Evolutionary conservation across 805 yeast species (phyloP), one percentile per base, ranked within the genome.

Genomic region (Jamesozyma piceae): DNA sequence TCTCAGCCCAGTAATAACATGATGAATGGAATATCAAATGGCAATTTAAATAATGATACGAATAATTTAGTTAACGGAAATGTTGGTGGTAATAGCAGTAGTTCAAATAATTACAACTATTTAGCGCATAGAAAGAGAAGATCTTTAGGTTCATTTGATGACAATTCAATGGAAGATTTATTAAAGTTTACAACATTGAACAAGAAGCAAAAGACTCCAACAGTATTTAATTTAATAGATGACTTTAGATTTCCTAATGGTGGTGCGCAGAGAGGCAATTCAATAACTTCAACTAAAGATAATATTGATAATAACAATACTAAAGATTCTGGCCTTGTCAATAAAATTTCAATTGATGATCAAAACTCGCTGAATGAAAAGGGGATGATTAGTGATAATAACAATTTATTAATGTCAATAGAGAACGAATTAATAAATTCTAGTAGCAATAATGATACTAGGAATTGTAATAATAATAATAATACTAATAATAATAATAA

Each of bases 131-230:
- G 35, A 49, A 57, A 57, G 38, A 48, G 60, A 41, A 49, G 55
- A 38, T 57, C 62, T 6, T 26, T 57, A 14, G 58, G 60, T 11
- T 53, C 62, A 1, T 52, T 56, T 3, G 60, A 54, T 30, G 59
- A 58, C 28, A 58, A 47, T 10, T 52, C 58, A 2, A 53, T 59
- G 30, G 63, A 58, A 31, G 63, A 60, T 41, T 50, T 59, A 2
- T 37, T 59, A 38, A 60, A 54, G 37, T 48, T 57, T 24, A 56
- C 63, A 21, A 49, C 51, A 35, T 41, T 50, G 5, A 49, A 43
- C 19, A 55, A 55, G 35, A 45, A 48, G 35, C 52, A 47, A 36
- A 48, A 51, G 22, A 41, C 48, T 9, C 31, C 40, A 5, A 19
- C 22, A 9, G 26, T 26, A 3, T 41, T 34, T 17, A 41, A 41